Evolutionary conservation across 78 protist species (phyloP).

Genomic region (Anaeramoeba ignava): DNA sequence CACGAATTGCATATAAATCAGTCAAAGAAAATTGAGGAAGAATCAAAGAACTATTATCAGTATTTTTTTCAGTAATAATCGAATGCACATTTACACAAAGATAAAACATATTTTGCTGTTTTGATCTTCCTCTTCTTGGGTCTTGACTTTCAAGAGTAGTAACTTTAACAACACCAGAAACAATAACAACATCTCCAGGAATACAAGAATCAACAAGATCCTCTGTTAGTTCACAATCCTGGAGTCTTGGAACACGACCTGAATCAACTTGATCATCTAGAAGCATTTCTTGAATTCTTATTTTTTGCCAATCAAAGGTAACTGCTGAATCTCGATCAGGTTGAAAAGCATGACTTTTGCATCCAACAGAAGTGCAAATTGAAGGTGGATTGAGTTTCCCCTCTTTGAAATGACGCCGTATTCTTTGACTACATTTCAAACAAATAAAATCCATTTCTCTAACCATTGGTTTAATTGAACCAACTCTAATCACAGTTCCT

Average conservation of each 20-base stretch:
- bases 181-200: slow-evolving; percentile 82
- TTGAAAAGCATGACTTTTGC: slow-evolving; percentile 34
- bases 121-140: background rate
- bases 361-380: slow-evolving; percentile 24
- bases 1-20: slow-evolving; percentile 46
- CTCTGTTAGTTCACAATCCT: slow-evolving; percentile 72
- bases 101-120: slow-evolving; percentile 23
- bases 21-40: slow-evolving; percentile 24
- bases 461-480: slow-evolving; percentile 63
- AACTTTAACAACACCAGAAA: slow-evolving; percentile 75
- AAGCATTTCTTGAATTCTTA: slow-evolving; percentile 62
- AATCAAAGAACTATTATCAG: slow-evolving; percentile 9
- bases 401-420: slow-evolving; percentile 13
- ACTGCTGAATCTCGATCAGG: slow-evolving; percentile 38
- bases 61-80: slow-evolving; percentile 24
- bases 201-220: slow-evolving; percentile 60
- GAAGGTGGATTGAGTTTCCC: slow-evolving; percentile 30
- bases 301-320: slow-evolving; percentile 69
- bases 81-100: slow-evolving; percentile 59
- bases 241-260: slow-evolving; percentile 80
- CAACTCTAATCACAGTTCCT: slow-evolving; percentile 80
- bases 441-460: slow-evolving; percentile 40
- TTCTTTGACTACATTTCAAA: slow-evolving; percentile 22
- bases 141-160: background rate
- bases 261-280: slow-evolving; percentile 28